Conservation (phyloP, 345 rosid species). For the Rhodamnia rubescens region DNA sequence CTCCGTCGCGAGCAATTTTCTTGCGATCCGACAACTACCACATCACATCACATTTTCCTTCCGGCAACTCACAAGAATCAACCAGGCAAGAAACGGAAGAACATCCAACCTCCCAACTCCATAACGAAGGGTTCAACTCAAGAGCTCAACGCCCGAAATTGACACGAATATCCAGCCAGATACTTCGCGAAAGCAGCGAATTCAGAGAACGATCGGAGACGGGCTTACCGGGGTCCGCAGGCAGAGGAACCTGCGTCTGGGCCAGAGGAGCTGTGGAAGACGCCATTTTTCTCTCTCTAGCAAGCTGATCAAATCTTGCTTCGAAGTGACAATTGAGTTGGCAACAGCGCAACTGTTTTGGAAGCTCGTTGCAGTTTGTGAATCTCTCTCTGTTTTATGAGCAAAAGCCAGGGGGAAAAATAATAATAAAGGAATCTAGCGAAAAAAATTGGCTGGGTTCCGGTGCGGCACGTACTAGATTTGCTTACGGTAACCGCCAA, state of each 20-base stretch:
- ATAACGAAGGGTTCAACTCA: background rate
- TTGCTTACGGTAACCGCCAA: background rate
- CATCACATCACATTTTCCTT: background rate
- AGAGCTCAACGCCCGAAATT: background rate
- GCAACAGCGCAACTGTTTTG: background rate
- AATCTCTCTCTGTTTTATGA: background rate
- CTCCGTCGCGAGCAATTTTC: background rate
- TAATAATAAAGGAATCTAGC: background rate
- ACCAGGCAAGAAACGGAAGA: background rate
- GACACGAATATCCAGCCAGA: background rate
- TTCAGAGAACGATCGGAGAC: background rate
- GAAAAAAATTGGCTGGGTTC: background rate
- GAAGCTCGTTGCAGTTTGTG: background rate
- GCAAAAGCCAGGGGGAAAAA: background rate
- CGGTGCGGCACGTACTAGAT: background rate
- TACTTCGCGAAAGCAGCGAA: background rate
- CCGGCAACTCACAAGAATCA: background rate
- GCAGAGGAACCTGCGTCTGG: background rate
- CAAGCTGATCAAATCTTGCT: background rate
- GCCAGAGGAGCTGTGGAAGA: conserved; percentile 1
- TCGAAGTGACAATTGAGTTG: background rate
- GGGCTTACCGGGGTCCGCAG: conserved; percentile 10
- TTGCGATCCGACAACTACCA: background rate
- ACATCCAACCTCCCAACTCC: background rate
- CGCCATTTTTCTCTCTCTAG: background rate